Conservation (phyloP, 306 rosid genomes). For the Lathyrus aphaca region DNA sequence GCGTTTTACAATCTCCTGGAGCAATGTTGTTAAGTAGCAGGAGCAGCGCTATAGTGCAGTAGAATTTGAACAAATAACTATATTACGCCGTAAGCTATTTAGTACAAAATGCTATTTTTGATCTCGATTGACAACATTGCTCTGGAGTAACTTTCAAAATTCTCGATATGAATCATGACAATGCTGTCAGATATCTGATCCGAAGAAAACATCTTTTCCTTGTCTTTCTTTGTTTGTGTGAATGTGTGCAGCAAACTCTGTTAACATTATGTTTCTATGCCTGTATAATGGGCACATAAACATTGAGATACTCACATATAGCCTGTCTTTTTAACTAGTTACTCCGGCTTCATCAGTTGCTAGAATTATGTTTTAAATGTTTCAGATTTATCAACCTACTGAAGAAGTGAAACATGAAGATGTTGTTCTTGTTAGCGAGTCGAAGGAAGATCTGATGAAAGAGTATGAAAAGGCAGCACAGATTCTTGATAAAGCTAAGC, state of each 20-base stretch:
- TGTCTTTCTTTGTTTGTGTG: slow-evolving; percentile 20
- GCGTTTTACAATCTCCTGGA: slow-evolving; percentile 13
- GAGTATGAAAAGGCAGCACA: slow-evolving; percentile 77
- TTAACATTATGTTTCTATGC: slow-evolving; percentile 13
- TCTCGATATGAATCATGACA: slow-evolving; percentile 3
- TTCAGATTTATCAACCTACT: slow-evolving; percentile 66
- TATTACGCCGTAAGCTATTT: neutral
- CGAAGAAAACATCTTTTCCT: slow-evolving; percentile 9
- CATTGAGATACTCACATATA: slow-evolving; percentile 25
- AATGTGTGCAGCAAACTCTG: neutral
- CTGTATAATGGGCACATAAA: slow-evolving; percentile 1
- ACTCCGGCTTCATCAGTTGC: slow-evolving; percentile 18
- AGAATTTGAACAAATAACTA: neutral
- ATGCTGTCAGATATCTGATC: slow-evolving; percentile 11
- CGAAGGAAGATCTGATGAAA: slow-evolving; percentile 70
- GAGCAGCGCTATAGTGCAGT: neutral
- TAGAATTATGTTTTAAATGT: slow-evolving; percentile 26
- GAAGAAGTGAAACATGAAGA: slow-evolving; percentile 58
- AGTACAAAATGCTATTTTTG: neutral
- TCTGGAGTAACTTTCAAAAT: neutral
- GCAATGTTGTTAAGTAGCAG: neutral
- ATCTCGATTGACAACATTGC: neutral
- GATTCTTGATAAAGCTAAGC: slow-evolving; percentile 65
- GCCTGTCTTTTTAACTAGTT: slow-evolving; percentile 15
- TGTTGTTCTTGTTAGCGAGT: slow-evolving; percentile 56